These are phyloP conservation scores for Xylaria sp. DNA, from an alignment of 2,329 filamentous ascomycete species.

Conservation along the genomic window DNA sequence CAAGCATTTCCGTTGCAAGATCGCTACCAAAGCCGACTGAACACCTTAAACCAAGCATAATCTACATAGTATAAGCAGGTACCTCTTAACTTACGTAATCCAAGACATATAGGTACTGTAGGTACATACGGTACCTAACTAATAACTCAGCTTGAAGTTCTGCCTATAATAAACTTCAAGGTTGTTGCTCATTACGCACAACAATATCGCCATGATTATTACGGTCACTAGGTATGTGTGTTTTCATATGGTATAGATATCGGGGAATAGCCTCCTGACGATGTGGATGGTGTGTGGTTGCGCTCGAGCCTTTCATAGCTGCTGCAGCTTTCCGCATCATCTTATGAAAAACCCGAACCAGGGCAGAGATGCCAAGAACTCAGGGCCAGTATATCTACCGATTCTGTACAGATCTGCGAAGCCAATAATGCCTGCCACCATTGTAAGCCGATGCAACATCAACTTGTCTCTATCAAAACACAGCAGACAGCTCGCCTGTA, in stretches of 20 bases:
- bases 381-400: neutral
- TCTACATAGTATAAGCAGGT: neutral
- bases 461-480: constrained; percentile 1
- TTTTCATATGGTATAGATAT: no score
- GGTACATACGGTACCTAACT: no score
- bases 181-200: no score
- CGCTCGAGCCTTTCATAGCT: neutral
- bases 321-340: neutral
- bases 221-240: no score
- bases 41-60: neutral
- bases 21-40: constrained; percentile 23
- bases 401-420: neutral
- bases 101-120: no score
- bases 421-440: constrained; percentile 3
- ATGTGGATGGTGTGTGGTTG: neutral
- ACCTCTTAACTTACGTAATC: no score
- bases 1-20: neutral
- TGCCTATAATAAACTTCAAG: no score
- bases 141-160: no score
- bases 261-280: neutral
- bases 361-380: constrained; percentile 2
- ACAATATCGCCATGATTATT: no score
- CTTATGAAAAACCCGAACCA: neutral
- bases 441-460: constrained; percentile 17
- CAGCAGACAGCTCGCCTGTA: constrained; percentile 2